Percentiles rank a stretch among this genome's conserved stretches.
Conservation (phyloP, 441 rosid species). For the Aleurites moluccanus region DNA sequence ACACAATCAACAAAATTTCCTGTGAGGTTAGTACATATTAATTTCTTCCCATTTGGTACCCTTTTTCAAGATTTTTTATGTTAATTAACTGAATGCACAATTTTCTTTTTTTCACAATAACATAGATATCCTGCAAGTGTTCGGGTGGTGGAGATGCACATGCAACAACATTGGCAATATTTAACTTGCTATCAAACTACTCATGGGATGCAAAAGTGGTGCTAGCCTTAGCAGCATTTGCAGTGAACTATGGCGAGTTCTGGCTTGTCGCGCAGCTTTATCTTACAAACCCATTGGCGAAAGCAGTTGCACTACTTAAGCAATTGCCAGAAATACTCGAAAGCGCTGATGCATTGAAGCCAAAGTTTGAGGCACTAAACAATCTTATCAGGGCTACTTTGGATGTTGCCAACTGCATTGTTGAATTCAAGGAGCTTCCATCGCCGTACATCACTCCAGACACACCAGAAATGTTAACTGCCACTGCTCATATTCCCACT, state of each 20-base stretch:
- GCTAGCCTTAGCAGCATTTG: slow-evolving; percentile 72
- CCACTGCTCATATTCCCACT: slow-evolving; percentile 55
- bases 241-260: slow-evolving; percentile 73
- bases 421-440: slow-evolving; percentile 65
- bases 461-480: slow-evolving; percentile 42
- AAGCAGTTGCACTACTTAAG: slow-evolving; percentile 65
- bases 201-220: slow-evolving; percentile 76
- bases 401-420: slow-evolving; percentile 55
- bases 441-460: slow-evolving; percentile 47
- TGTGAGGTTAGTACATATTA: slow-evolving; percentile 46
- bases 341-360: slow-evolving; percentile 41
- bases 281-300: slow-evolving; percentile 71
- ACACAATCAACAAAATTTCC: slow-evolving; percentile 46
- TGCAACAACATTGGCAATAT: slow-evolving; percentile 50
- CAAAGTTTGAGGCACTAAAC: slow-evolving; percentile 52
- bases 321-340: slow-evolving; percentile 59
- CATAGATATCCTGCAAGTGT: slow-evolving; percentile 66
- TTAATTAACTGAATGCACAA: not conserved
- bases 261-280: slow-evolving; percentile 66
- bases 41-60: not conserved
- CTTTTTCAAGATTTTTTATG: not conserved
- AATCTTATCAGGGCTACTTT: slow-evolving; percentile 55
- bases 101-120: not conserved
- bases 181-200: slow-evolving; percentile 50
- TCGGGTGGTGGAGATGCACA: slow-evolving; percentile 58